Evolutionary conservation across 768 basidiomycete species (phyloP).

Genomic region (Tylopilus rubrobrunneus): DNA sequence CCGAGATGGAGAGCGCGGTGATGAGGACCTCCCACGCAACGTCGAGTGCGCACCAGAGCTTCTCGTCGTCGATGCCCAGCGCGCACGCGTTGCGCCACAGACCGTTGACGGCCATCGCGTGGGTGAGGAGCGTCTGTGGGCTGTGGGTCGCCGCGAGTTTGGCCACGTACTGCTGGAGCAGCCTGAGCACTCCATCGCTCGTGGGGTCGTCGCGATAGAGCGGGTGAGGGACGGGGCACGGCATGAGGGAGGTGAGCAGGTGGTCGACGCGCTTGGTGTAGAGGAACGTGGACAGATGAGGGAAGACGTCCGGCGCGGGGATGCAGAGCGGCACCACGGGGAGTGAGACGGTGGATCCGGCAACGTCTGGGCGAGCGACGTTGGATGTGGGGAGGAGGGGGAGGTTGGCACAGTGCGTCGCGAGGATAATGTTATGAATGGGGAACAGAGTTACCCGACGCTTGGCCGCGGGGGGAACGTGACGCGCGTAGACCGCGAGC

Average conservation of each 20-base stretch:
- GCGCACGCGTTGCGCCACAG: conserved; percentile 50
- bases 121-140: conserved; percentile 31
- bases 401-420: conserved; percentile 29
- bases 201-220: conserved; percentile 25
- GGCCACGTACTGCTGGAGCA: conserved; percentile 16
- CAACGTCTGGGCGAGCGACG: conserved; percentile 6
- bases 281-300: conserved; percentile 59
- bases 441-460: conserved; percentile 35
- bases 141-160: conserved; percentile 13
- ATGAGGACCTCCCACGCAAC: conserved; percentile 48
- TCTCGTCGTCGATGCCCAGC: conserved; percentile 46
- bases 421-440: conserved; percentile 35
- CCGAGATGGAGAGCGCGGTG: conserved; percentile 34
- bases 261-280: conserved; percentile 59
- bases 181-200: conserved; percentile 7
- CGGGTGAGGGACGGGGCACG: conserved; percentile 31
- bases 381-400: conserved; percentile 17
- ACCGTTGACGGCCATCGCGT: conserved; percentile 38
- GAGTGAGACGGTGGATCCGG: conserved; percentile 31
- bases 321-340: conserved; percentile 70
- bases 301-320: conserved; percentile 68
- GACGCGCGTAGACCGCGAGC: conserved; percentile 28
- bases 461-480: conserved; percentile 21
- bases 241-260: conserved; percentile 64
- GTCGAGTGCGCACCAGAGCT: conserved; percentile 46